Base-by-base conservation (phyloP, 768 basidiomycete genomes). In the Tylopilus sp. region DNA sequence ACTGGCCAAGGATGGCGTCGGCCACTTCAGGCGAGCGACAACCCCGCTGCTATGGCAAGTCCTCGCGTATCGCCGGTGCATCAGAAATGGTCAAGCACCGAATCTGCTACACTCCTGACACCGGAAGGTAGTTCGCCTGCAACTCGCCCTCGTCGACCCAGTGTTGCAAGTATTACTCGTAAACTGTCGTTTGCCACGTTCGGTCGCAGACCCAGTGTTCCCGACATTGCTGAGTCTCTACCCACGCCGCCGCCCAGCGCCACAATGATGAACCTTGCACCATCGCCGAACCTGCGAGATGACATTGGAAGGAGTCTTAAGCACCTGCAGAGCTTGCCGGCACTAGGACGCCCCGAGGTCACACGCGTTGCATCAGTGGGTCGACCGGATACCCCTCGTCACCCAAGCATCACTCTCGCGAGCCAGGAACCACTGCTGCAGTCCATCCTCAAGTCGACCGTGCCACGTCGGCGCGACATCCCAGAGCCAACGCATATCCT, bases 111-210 rank as follows among this genome's bases (percentile, higher is more conserved):
- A 6, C 20, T 52, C 13, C 42, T 52, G 0, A 44, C 40, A 8
- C 17, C 57, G 2, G 62, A 60, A 21, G 33, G 9, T 20, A 52
- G 51, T 43, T 47, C 60, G 17, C 41, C 33, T 18, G 25, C 28
- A 2, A 9, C 52, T 5, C 56, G 52, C 9, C 17, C 40, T 26
- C 62, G 59, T 44, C 48, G 67, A 20, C 65, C 64, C 9, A 66
- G 65, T 9, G 64, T 66, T 10, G 67, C 57, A 31, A 69, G 62
- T 25, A 66, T 67, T 39, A 67, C 66, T 3, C 67, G 62, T n/a
- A 69, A 67, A 47, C 35, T 69, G 15, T 69, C 66, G 11, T 67
- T 69, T 39, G 61, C 58, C n/a, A 58, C 57, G 21, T 67, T 67
- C 26, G 38, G 49, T 40, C 68, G 68, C 20, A 56, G 56, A 47